A percentile compares a stretch with the other conserved stretches of the same genome.
phyloP scores from a whole-genome alignment of 257 asterid species.

The Salvia miltiorrhiza region DNA sequence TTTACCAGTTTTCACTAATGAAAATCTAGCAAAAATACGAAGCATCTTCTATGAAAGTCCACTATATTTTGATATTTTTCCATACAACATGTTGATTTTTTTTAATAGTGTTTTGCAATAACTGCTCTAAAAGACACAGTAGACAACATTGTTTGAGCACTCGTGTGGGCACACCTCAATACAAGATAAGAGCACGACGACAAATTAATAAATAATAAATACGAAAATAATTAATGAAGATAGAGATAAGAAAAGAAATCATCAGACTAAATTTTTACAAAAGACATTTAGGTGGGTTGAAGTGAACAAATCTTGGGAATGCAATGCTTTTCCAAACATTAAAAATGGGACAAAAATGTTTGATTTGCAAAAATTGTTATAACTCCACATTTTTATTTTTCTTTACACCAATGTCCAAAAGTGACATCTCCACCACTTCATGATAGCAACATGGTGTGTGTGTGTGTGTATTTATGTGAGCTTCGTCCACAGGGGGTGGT shows the following conservation, averaged over 20 bases:
- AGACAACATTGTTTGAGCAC: slow-evolving; percentile 9
- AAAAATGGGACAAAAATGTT: slow-evolving; percentile 32
- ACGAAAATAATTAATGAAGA: background rate
- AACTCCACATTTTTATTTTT: slow-evolving; percentile 21
- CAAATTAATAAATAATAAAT: background rate
- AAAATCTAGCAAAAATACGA: background rate
- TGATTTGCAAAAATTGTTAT: slow-evolving; percentile 11
- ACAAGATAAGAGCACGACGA: slow-evolving; percentile 1
- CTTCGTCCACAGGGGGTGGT: no score
- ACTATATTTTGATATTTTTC: background rate
- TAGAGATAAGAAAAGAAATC: background rate
- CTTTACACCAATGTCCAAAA: slow-evolving; percentile 47
- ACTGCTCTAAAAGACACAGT: background rate
- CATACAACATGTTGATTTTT: background rate
- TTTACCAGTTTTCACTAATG: background rate
- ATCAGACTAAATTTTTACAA: slow-evolving; percentile 6
- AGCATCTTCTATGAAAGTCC: background rate
- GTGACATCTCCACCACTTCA: slow-evolving; percentile 44
- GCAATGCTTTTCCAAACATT: slow-evolving; percentile 30
- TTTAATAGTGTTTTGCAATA: background rate
- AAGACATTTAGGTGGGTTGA: slow-evolving; percentile 29
- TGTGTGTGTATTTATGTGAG: background rate
- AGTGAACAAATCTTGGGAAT: slow-evolving; percentile 32
- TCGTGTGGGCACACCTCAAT: slow-evolving; percentile 13
- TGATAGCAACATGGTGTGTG: slow-evolving; percentile 38